Percentiles rank a stretch among this genome's conserved stretches.
These are phyloP conservation scores for Pestalotiopsis sp. DNA, from an alignment of 2,329 filamentous ascomycete genomes.

Conservation along the genomic window DNA sequence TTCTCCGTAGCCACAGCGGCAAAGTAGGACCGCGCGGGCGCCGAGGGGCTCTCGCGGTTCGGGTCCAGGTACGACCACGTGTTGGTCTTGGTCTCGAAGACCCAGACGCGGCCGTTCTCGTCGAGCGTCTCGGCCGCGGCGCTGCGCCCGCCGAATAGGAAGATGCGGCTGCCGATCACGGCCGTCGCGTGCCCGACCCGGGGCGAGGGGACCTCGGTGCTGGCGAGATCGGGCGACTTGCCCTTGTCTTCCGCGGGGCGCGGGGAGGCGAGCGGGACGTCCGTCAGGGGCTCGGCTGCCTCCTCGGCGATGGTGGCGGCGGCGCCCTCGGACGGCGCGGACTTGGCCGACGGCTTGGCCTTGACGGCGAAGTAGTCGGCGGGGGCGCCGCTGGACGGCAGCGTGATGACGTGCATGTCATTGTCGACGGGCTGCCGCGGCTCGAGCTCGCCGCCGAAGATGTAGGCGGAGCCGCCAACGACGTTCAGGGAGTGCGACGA, in stretches of 20 bases:
- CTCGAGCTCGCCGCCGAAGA: conserved; percentile 77
- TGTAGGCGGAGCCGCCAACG: conserved; percentile 55
- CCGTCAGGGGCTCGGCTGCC: conserved; percentile 37
- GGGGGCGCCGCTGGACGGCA: conserved; percentile 60
- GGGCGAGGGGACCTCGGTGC: conserved; percentile 59
- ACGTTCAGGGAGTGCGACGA: conserved; percentile 76
- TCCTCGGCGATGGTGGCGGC: conserved; percentile 59
- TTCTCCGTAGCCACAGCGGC: conserved; percentile 59
- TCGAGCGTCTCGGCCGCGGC: conserved; percentile 74
- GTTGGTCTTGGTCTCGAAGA: conserved; percentile 67
- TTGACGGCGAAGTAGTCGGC: conserved; percentile 64
- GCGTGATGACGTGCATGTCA: conserved; percentile 66
- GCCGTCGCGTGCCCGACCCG: conserved; percentile 76
- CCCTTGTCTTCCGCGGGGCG: conserved; percentile 29
- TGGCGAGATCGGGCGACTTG: conserved; percentile 44
- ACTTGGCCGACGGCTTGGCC: conserved; percentile 42
- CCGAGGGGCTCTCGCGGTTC: conserved; percentile 48
- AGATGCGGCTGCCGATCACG: conserved; percentile 70
- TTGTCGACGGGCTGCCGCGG: conserved; percentile 73
- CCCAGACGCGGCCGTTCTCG: conserved; percentile 76
- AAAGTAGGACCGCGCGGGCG: conserved; percentile 74
- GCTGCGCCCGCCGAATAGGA: conserved; percentile 80
- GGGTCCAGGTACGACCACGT: conserved; percentile 70
- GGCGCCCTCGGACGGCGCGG: conserved; percentile 47
- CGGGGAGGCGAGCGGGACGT: conserved; percentile 42